phyloP scores from a whole-genome alignment of 225 moss, liverwort and hornwort species.

The Sphagnum tenellum region DNA sequence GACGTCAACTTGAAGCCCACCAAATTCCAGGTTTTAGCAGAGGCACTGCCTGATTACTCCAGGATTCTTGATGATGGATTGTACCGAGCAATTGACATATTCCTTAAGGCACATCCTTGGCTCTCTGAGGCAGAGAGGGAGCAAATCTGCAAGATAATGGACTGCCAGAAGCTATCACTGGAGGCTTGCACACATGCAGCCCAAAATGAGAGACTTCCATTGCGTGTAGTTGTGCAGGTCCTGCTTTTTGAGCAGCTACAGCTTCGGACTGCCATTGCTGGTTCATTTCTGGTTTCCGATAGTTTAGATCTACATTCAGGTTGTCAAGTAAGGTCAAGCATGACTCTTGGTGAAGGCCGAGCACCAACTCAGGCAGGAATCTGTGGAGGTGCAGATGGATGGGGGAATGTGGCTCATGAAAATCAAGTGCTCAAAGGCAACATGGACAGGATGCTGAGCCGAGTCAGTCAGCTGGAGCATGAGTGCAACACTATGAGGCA shows the following conservation, averaged over 20 bases:
- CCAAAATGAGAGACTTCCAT: constrained; percentile 42
- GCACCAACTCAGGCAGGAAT: not conserved
- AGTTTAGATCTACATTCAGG: constrained; percentile 18
- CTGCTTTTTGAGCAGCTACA: constrained; percentile 56
- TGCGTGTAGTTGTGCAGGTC: constrained; percentile 49
- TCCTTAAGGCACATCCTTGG: constrained; percentile 53
- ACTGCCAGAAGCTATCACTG: constrained; percentile 46
- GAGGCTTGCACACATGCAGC: constrained; percentile 57
- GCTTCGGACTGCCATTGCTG: constrained; percentile 50
- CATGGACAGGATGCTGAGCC: constrained; percentile 45
- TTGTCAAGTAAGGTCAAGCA: constrained; percentile 5
- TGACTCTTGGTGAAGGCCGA: too few relatives aligned
- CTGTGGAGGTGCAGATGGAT: constrained; percentile 18
- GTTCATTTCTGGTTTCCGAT: constrained; percentile 42
- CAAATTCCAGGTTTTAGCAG: constrained; percentile 45
- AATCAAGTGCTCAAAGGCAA: constrained; percentile 41
- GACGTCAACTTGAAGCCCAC: constrained; percentile 45
- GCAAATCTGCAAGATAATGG: constrained; percentile 43
- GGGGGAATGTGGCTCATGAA: constrained; percentile 26
- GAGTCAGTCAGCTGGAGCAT: constrained; percentile 50
- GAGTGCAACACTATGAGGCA: constrained; percentile 56
- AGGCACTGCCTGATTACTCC: constrained; percentile 53
- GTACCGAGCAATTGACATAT: constrained; percentile 49
- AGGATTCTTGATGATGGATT: constrained; percentile 42
- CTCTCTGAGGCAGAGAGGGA: constrained; percentile 49